phyloP scores from a whole-genome alignment of 1,139 yeast genomes.

The Diutina pseudorugosa region DNA sequence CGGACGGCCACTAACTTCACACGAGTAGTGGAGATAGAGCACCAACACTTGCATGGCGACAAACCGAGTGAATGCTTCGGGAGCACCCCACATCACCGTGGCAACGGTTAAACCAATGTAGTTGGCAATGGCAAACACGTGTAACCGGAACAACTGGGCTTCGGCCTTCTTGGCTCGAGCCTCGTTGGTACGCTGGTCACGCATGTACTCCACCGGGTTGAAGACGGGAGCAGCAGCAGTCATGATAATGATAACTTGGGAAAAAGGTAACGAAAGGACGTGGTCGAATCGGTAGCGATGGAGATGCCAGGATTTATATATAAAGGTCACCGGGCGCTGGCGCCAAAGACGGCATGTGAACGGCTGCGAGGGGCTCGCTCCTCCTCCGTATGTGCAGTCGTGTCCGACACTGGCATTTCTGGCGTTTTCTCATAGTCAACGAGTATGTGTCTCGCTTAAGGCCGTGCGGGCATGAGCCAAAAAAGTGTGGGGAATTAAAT shows the following conservation, averaged over 20 bases:
- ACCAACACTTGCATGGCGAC: not conserved
- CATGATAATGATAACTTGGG: not conserved
- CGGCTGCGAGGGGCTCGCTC: not conserved
- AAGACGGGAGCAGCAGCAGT: not conserved
- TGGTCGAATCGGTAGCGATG: too few species aligned
- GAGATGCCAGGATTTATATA: too few species aligned
- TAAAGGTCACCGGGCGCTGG: too few species aligned
- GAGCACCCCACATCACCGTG: not conserved
- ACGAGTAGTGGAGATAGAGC: not conserved
- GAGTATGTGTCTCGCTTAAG: not conserved
- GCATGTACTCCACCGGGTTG: slow-evolving; percentile 2
- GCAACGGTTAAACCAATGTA: not conserved
- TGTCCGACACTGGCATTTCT: not conserved
- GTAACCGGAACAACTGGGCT: not conserved
- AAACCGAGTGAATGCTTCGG: not conserved
- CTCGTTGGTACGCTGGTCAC: slow-evolving; percentile 1
- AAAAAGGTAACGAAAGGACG: too few species aligned
- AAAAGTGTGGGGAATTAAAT: not conserved
- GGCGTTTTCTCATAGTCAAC: too few species aligned
- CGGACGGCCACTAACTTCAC: not conserved
- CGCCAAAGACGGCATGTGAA: not conserved
- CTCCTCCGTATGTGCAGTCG: not conserved
- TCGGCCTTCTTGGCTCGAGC: not conserved
- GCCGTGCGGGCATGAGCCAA: not conserved
- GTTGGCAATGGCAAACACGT: not conserved